Percentiles rank a stretch among this genome's conserved stretches.
These are phyloP conservation scores for Colletotrichum eremochloae DNA, from an alignment of 2,329 filamentous ascomycete species.

Conservation along the genomic window DNA sequence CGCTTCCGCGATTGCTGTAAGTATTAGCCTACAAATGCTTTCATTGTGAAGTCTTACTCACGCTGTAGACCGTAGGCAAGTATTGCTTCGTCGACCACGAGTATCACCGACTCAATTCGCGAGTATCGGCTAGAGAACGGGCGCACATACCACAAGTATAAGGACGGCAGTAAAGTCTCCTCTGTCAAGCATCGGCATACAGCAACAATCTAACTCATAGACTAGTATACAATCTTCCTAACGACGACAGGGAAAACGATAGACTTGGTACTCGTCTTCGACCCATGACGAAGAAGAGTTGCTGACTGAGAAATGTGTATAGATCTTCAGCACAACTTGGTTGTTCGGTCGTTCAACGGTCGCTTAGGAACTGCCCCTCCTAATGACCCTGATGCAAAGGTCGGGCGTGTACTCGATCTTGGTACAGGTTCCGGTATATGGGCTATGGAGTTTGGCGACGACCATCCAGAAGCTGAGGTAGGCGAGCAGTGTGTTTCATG, in stretches of 20 bases:
- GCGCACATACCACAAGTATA: conserved; percentile 4
- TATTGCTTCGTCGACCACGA: background rate
- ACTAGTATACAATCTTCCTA: background rate
- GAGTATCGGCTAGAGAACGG: background rate
- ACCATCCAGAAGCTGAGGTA: conserved; percentile 50
- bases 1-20: background rate
- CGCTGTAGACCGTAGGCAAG: background rate
- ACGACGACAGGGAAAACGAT: background rate
- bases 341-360: conserved; percentile 48
- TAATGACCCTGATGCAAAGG: conserved; percentile 44
- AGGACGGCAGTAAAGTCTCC: conserved; percentile 4
- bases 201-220: background rate
- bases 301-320: background rate
- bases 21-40: background rate
- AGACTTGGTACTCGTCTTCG: background rate
- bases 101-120: background rate
- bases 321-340: conserved; percentile 54
- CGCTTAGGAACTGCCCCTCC: conserved; percentile 45
- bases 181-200: background rate
- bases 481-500: background rate
- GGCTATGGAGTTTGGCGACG: conserved; percentile 59
- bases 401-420: conserved; percentile 56
- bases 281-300: background rate
- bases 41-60: background rate
- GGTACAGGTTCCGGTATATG: conserved; percentile 63